These are phyloP conservation scores for Posidonia australis DNA, from an alignment of 106 monocot genomes.

Conservation along the genomic window DNA sequence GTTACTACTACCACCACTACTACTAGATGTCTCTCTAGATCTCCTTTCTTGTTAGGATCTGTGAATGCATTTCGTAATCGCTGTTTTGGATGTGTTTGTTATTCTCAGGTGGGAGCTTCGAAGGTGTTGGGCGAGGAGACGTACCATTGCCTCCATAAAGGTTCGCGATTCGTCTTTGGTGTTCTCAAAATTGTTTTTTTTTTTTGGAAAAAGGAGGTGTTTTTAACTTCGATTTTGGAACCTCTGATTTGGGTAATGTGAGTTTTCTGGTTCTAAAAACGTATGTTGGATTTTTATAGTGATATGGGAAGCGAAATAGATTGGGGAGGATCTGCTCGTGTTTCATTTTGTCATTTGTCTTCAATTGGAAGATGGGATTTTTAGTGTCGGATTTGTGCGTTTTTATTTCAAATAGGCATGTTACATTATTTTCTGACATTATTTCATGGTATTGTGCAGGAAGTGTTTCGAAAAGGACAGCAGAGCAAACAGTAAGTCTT, in stretches of 20 bases:
- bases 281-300: too few species aligned
- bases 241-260: not conserved
- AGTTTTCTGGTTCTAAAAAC: too few species aligned
- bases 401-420: not conserved
- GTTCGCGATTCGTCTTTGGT: not conserved
- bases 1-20: too few species aligned
- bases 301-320: too few species aligned
- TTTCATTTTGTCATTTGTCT: too few species aligned
- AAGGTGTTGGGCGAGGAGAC: conserved; percentile 13
- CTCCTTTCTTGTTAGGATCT: too few species aligned
- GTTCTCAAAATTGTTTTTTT: too few species aligned
- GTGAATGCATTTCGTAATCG: not conserved
- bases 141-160: conserved; percentile 7
- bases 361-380: too few species aligned
- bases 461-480: not conserved
- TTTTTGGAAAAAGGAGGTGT: not conserved
- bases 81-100: too few species aligned
- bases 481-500: not conserved
- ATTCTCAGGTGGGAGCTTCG: conserved; percentile 8
- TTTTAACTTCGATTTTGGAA: not conserved
- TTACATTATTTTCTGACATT: not conserved
- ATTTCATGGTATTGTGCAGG: not conserved
- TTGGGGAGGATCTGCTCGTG: too few species aligned
- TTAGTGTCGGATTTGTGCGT: not conserved
- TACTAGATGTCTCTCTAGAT: too few species aligned